Conservation (phyloP, 176 grass and related monocot genomes). For the Tuctoria greenei region DNA sequence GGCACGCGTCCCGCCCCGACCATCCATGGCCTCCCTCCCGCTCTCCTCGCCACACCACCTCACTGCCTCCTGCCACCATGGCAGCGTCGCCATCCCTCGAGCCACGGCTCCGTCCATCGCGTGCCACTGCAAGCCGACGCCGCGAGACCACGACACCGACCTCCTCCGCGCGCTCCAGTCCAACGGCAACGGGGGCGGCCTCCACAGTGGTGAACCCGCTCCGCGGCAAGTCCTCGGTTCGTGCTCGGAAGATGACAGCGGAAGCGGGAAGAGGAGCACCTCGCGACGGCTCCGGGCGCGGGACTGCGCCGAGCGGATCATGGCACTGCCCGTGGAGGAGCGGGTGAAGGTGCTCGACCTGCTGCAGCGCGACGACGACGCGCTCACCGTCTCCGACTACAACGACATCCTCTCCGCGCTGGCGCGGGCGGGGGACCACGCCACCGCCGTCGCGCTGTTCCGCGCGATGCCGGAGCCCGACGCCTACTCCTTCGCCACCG, state of each 20-base stretch:
- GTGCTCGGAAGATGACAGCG: background rate
- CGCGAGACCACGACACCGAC: constrained; percentile 20
- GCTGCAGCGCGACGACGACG: constrained; percentile 53
- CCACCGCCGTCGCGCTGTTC: constrained; percentile 56
- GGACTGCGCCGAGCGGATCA: constrained; percentile 56
- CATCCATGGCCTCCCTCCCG: constrained; percentile 46
- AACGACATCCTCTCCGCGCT: constrained; percentile 81
- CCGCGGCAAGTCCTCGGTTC: background rate
- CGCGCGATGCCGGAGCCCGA: constrained; percentile 51
- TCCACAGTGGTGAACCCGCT: background rate
- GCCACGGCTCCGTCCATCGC: background rate
- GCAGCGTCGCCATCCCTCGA: constrained; percentile 16
- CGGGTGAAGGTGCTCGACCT: constrained; percentile 79
- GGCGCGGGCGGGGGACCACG: constrained; percentile 55
- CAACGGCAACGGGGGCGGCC: constrained; percentile 45
- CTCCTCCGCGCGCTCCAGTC: constrained; percentile 36
- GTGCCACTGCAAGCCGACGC: constrained; percentile 22
- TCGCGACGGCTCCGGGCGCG: constrained; percentile 17
- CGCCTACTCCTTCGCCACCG: constrained; percentile 52
- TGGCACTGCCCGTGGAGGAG: constrained; percentile 66
- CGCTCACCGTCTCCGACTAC: constrained; percentile 78
- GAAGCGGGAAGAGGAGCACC: background rate
- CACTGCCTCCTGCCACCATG: constrained; percentile 33
- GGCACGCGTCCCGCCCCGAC: background rate
- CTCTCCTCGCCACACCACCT: constrained; percentile 36